Base-by-base conservation (phyloP, 805 yeast species). In the Candida namnaoensis region DNA sequence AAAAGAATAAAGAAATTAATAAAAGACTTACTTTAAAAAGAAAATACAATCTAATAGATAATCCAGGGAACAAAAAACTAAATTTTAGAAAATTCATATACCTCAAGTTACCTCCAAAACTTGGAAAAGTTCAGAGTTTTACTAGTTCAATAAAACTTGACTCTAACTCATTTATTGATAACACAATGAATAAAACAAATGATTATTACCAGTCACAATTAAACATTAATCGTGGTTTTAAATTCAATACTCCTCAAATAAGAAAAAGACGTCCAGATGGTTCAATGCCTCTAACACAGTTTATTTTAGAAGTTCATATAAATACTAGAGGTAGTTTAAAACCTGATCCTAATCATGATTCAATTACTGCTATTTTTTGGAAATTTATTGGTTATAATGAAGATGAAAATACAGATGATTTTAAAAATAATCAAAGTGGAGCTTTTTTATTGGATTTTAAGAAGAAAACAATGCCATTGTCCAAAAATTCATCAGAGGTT, bases 311-410 rank as follows among this genome's bases (percentile, higher is more conserved):
- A 52, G 54, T 87, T 0, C 90, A 82, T 58, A 78, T 74, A 0
- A 72, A 72, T 36, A 72, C 82, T 0, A 56, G 76, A n/a, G 69
- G 59, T 0, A 65, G 61, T 7, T 57, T 65, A 10, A 48, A 56
- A 7, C 91, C 97, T 0, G 82, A 88, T 51, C 95, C 96, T 0
- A 43, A 50, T 4, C 36, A 48, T 1, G 95, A 91, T 57, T 65
- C 73, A 1, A 65, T 90, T 0, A 46, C 60, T 0, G 71, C 80
- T 7, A 70, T 88, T 0, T 71, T 82, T 47, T 88, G 91, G 82
- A 68, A 66, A 15, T 69, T 75, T 46, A 76, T 79, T 43, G 71
- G 70, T 24, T 69, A 66, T 6, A 50, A 61, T 1, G 33, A 30
- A 6, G n/a, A 12, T 30, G n/a, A 30, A 8, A 12, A 12, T 3